Conservation (phyloP, 2,329 filamentous ascomycete species). For the Hysterium pulicare region DNA sequence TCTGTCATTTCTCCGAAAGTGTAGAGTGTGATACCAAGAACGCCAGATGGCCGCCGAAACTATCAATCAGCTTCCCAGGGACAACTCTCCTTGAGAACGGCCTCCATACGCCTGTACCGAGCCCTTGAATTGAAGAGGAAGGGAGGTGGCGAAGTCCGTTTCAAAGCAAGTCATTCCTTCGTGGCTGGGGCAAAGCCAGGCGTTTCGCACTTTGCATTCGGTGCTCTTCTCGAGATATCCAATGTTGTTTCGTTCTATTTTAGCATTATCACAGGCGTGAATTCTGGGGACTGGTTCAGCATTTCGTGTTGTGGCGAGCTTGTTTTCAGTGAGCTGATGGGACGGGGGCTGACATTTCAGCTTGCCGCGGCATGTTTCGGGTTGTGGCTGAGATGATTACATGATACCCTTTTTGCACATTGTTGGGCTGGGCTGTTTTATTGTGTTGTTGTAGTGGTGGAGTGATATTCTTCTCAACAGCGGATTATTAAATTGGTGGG, state of each 20-base stretch:
- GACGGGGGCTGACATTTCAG: no score
- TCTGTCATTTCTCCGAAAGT: no score
- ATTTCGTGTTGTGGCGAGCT: neutral
- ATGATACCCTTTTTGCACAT: slow-evolving; percentile 2
- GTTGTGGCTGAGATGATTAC: neutral
- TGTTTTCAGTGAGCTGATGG: no score
- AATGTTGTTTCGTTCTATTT: no score
- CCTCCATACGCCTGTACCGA: slow-evolving; percentile 38
- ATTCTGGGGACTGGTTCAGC: neutral
- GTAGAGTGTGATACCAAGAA: no score
- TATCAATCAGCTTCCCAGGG: slow-evolving; percentile 24
- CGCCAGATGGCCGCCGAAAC: no score
- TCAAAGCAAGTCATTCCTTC: neutral
- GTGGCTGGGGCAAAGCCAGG: neutral
- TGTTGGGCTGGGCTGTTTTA: no score
- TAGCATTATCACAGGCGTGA: no score
- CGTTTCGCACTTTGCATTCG: neutral
- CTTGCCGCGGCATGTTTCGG: neutral
- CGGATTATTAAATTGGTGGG: no score
- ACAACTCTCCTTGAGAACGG: slow-evolving; percentile 30
- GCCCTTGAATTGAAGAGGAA: slow-evolving; percentile 21
- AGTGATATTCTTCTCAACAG: no score
- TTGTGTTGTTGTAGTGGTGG: no score
- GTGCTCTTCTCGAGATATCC: no score
- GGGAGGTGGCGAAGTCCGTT: neutral